phyloP scores from a whole-genome alignment of 2,329 filamentous ascomycete genomes.

The Thelonectria blattea region DNA sequence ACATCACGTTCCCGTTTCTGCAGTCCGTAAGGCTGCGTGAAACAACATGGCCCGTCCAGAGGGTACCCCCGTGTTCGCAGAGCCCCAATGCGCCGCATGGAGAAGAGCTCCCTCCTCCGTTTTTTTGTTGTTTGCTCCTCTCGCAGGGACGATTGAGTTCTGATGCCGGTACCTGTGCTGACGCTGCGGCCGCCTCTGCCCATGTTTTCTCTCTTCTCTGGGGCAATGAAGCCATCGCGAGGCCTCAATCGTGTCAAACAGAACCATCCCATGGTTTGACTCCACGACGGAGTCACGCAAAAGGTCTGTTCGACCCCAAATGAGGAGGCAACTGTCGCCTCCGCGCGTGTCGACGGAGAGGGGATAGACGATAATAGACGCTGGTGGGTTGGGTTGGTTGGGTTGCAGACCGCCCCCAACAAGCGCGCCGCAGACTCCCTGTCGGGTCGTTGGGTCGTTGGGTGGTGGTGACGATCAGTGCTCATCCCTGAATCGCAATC shows the following conservation, averaged over 20 bases:
- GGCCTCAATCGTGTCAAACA: neutral
- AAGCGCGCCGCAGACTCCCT: slow-evolving; percentile 12
- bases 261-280: too few relatives aligned
- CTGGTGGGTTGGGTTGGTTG: too few relatives aligned
- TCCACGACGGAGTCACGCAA: too few relatives aligned
- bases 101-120: neutral
- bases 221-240: too few relatives aligned
- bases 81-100: slow-evolving; percentile 5
- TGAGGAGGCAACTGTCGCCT: too few relatives aligned
- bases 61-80: slow-evolving; percentile 5
- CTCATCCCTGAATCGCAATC: neutral
- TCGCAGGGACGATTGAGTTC: slow-evolving; percentile 11
- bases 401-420: slow-evolving; percentile 4
- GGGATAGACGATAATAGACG: too few relatives aligned
- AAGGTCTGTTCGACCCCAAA: too few relatives aligned
- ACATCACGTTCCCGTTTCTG: neutral
- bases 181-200: neutral
- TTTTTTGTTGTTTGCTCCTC: slow-evolving; percentile 2
- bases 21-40: too few relatives aligned
- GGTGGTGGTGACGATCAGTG: too few relatives aligned
- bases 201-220: neutral
- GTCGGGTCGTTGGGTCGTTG: too few relatives aligned
- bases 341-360: too few relatives aligned
- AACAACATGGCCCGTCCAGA: slow-evolving; percentile 4
- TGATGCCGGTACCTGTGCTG: slow-evolving; percentile 6